Evolutionary conservation across 352 stramenopile species (phyloP), one percentile per base, ranked within the genome.

Genomic region (Phytophthora citricola): DNA sequence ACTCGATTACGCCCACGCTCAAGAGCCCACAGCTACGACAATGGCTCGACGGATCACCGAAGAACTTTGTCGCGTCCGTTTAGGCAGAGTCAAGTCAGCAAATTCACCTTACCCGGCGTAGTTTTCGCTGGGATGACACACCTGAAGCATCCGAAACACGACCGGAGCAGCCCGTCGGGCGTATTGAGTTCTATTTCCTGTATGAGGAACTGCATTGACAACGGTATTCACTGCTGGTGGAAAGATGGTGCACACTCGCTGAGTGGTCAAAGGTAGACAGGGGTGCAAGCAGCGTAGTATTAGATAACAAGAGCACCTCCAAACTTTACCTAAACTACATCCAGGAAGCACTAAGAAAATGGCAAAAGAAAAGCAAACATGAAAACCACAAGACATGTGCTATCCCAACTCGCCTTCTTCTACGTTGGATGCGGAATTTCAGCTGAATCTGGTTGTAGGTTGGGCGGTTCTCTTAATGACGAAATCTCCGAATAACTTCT

Each of bases 21-120:
- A 95, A 93, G 69, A 95, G 87, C 36, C 87, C 87, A 26, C 85
- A 95, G 67, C 57, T 95, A 2, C 73, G 83, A 27, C 87, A 95
- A 67, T 95, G 85, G 85, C 73, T 95, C 15, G 87, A 95, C 43
- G 74, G 84, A 10, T 94, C 87, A 10, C 87, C 87, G 4, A 93
- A 93, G 62, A 89, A 72, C 46, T 95, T 94, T 65, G 69, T 93
- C 47, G 83, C 87, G 31, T 93, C 87, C 8, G 85, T 95, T 8
- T 95, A 85, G 75, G 34, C 26, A 49, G 27, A 45, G 17, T 36
- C 46, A 26, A 67, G 67, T 66, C 52, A 66, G 39, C 58, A 67
- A 59, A 66, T 66, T 66, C 53, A 44, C 57, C 41, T 44, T 49
- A 59, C 41, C 34, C 50, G 44, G 31, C 50, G 34, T 39, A 26